Base-by-base conservation (phyloP, 2,329 filamentous ascomycete genomes). In the Alternaria brassicicola region DNA sequence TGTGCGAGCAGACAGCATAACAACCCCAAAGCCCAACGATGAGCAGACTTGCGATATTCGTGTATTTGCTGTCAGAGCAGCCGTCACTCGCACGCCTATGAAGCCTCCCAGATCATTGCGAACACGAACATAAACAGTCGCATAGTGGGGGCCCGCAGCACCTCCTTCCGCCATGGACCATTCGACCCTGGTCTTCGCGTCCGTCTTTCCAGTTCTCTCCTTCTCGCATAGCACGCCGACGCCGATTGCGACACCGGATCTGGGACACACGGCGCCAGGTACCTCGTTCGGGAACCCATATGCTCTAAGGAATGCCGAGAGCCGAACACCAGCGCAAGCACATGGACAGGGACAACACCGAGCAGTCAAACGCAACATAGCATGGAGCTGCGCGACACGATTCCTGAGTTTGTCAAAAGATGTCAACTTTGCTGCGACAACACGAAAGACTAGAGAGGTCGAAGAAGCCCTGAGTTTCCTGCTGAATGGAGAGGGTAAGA, bases 371-470 rank as follows among this genome's bases (percentile, higher is more conserved):
- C 73, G 76, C 52, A 78, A 74, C 43, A 66, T 74, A 45, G 78
- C 78, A n/a, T 82, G 81, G 81, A 82, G 78, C 58, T 76, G 72
- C 21, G 79, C 78, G n/a, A 82, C 80, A 2, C 69, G 79, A 35
- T 80, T 78, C 52, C 62, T 82, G 10, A 75, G 72, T 55, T 56
- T 78, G 21, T 72, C 70, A 33, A 72, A 66, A 23, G 64, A 67
- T n/a, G 57, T 71, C 7, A 53, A 68, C 35, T 59, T 72, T 31
- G 56, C 62, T 17, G 52, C 60, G n/a, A 52, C 63, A 36, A 33
- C 51, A 25, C 67, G 64, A 21, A 68, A 64, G 39, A 70, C 57
- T 13, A 62, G 59, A 57, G 77, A 76, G 46, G 74, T 73, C 3
- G 70, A 75, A n/a, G 76, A 77, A 12, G 75, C 76, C 15, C 53